Evolutionary conservation across 108 stramenopile genomes (phyloP).

Genomic region (Cylindrotheca fusiformis): DNA sequence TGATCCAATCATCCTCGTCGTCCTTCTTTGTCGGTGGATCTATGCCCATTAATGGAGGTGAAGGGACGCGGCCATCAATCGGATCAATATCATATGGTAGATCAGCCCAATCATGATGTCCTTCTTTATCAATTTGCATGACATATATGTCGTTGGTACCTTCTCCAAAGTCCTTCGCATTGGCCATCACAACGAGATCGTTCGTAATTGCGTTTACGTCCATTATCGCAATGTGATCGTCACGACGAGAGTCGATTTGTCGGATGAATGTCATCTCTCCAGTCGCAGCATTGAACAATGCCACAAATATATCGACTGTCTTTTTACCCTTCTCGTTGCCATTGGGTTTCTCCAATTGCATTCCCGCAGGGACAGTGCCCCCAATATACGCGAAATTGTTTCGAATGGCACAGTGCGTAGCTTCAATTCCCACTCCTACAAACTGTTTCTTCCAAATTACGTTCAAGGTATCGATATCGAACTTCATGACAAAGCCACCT

Average conservation of each 20-base stretch:
- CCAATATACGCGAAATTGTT: conserved; percentile 5
- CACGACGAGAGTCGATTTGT: conserved; percentile 17
- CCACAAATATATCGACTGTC: conserved; percentile 9
- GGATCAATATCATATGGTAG: conserved; percentile 10
- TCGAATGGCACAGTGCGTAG: conserved; percentile 1
- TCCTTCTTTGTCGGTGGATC: too few species aligned
- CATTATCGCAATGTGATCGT: conserved; percentile 7
- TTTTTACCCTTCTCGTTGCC: neutral
- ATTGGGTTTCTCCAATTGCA: neutral
- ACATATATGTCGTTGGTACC: neutral
- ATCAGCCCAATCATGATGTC: conserved; percentile 16
- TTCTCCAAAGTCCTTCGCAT: conserved; percentile 2
- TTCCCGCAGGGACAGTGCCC: conserved; percentile 6
- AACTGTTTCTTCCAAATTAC: conserved; percentile 11
- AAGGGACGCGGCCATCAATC: neutral
- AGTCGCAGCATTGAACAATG: conserved; percentile 7
- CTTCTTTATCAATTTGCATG: neutral
- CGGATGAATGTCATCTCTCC: conserved; percentile 3
- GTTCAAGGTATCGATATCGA: conserved; percentile 12
- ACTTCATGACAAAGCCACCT: conserved; percentile 17
- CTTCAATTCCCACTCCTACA: conserved; percentile 6
- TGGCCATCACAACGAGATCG: conserved; percentile 6
- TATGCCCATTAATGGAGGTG: too few species aligned
- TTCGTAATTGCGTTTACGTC: neutral
- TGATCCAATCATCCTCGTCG: neutral